phyloP scores from a whole-genome alignment of 2,329 filamentous ascomycete species.

The Chalara sp. region DNA sequence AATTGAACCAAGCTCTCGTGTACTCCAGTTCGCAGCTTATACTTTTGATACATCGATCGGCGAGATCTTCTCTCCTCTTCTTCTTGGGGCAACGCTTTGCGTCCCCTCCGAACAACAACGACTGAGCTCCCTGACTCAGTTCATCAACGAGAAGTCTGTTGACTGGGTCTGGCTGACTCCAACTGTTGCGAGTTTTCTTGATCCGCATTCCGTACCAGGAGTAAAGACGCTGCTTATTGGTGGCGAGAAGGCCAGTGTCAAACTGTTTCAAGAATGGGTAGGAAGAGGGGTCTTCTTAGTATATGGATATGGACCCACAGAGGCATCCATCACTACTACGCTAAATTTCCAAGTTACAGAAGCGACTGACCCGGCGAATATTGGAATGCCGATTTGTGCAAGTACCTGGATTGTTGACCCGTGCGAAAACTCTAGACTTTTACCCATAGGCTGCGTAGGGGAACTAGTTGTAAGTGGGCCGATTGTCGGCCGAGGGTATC shows the following conservation, averaged over 20 bases:
- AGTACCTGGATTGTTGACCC: conserved; percentile 1
- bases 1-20: conserved; percentile 3
- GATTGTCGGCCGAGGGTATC: conserved; percentile 54
- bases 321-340: not conserved
- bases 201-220: not conserved
- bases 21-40: conserved; percentile 15
- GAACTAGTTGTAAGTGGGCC: conserved; percentile 23
- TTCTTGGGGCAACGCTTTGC: conserved; percentile 15
- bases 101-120: conserved; percentile 13
- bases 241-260: conserved; percentile 1
- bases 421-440: not conserved
- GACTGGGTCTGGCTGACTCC: conserved; percentile 13
- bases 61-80: conserved; percentile 12
- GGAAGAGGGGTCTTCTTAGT: not conserved
- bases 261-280: not conserved
- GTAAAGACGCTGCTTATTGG: conserved; percentile 1
- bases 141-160: conserved; percentile 8
- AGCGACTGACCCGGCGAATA: not conserved
- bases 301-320: not conserved
- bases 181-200: not conserved
- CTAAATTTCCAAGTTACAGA: not conserved
- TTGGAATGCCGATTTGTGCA: not conserved
- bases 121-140: conserved; percentile 8
- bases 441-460: too few species aligned
- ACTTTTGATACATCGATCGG: conserved; percentile 12